These are phyloP conservation scores for Chaetomiaceae sp. DNA, from an alignment of 2,329 filamentous ascomycete genomes.

Conservation along the genomic window DNA sequence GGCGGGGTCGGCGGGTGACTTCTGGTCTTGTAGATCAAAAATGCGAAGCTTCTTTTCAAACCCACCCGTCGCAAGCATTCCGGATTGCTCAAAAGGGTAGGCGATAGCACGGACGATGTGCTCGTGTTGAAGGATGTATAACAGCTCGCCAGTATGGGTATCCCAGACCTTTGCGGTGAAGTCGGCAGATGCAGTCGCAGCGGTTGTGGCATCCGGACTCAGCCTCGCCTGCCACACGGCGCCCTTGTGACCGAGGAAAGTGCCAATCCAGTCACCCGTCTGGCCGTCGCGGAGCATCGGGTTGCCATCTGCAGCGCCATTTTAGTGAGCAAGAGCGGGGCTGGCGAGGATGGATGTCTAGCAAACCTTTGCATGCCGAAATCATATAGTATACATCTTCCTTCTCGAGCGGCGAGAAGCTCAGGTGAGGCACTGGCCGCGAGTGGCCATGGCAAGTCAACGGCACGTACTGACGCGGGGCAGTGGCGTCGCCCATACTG, in stretches of 20 bases:
- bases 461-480: constrained; percentile 65
- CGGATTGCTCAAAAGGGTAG: constrained; percentile 74
- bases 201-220: constrained; percentile 79
- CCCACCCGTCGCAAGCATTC: constrained; percentile 88
- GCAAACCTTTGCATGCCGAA: constrained; percentile 79
- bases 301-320: constrained; percentile 71
- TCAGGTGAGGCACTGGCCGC: constrained; percentile 83
- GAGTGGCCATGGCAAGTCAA: constrained; percentile 94
- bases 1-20: constrained; percentile 35
- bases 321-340: constrained; percentile 23
- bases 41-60: constrained; percentile 96
- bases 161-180: constrained; percentile 98
- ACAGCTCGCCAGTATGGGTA: constrained; percentile 84
- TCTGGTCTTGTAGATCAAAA: constrained; percentile 72
- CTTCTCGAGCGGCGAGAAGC: constrained; percentile 79
- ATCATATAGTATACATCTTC: constrained; percentile 87
- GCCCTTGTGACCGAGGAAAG: constrained; percentile 96
- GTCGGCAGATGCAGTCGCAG: constrained; percentile 91
- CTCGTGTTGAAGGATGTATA: constrained; percentile 82
- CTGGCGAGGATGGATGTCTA: not conserved
- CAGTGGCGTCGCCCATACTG: constrained; percentile 30
- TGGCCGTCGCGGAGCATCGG: constrained; percentile 96
- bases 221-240: constrained; percentile 95
- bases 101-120: constrained; percentile 94
- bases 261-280: constrained; percentile 97